Evolutionary conservation across 129 eudicot genomes (phyloP), one percentile per base, ranked within the genome.

Genomic region (Pittosporum tobira): DNA sequence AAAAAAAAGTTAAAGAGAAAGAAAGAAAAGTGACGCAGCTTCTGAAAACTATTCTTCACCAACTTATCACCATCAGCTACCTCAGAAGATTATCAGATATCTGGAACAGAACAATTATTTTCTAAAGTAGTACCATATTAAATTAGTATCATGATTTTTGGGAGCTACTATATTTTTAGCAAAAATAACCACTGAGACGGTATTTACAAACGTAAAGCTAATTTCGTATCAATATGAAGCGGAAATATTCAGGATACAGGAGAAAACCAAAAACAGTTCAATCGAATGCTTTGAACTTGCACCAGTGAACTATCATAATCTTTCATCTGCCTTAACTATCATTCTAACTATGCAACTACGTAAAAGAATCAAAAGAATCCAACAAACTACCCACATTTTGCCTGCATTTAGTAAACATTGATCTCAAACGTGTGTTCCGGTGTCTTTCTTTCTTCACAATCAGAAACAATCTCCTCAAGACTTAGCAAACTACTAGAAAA

Each of bases 401-500:
- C 36, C 10, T 24, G 13, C 27, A 1, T 20, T 62, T 67, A 59
- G 31, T 64, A 75, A 47, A 76, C 62, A 63, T 57, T 72, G 46
- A 79, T 67, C 36, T 66, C 78, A 30, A 74, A 26, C 64, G 37
- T 44, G 42, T 47, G 29, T 0, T 44, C 49, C n/a, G 60, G 48
- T 14, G 48, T 23, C 50, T 8, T 34, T 34, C 42, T 22, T 29
- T 69, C 88, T 25, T 79, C 95, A 0, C 12, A 67, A 48, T 80
- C 88, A 1, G 87, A 81, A 60, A 88, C 62, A 45, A 88, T 69
- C 19, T 84, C 89, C 48, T 81, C 63, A 8, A 79, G 65, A 60
- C 79, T 88, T 47, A 88, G 86, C 66, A 84, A 27, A 66, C 88
- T 71, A 20, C 45, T 47, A 11, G 82, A 76, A 70, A 88, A 88